Base-by-base conservation (phyloP, 495 filamentous ascomycete species). In the Lepidopterella palustris region DNA sequence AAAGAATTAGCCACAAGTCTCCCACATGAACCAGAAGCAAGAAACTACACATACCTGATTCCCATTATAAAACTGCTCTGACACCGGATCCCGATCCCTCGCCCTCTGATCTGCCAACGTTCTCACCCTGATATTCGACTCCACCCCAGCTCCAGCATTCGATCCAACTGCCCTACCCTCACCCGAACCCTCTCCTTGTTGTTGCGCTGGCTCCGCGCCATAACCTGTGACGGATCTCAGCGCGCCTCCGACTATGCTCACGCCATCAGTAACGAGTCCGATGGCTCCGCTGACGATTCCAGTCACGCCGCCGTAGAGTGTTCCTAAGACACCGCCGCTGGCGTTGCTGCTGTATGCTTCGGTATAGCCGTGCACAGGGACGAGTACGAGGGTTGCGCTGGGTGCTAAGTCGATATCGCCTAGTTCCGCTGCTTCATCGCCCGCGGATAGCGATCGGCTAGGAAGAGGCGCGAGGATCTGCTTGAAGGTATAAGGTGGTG, bases 391-490 rank as follows among this genome's bases (percentile, higher is more conserved):
- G 3, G 87, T 97, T 2, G 90, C 87, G 0, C 81, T 88, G 0
- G 92, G 90, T 5, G 81, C 77, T 1, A 96, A 76, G 8, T 82
- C 86, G 13, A 96, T 75, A 1, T 85, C 82, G 11, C 74, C 70
- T 0, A 96, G 78, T 0, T 79, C 77, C 42, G 83, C 76, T 28
- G 79, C 79, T 68, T 97, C 93, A 40, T 97, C 90, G 0, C 81
- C 74, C 5, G 85, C 77, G 40, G 84, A 82, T 52, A 97, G 80
- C 5, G 80, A 82, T 52, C 80, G 83, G 67, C 85, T 93, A 2
- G 89, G 90, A 11, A 81, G 73, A 0, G 92, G 93, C 0, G 88
- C 84, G 0, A 93, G 76, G 28, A 97, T 84, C 31, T 92, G 83
- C 66, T 91, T 90, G 73, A 97, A 90, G 28, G 82, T 87, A 70